Evolutionary conservation across 2,329 filamentous ascomycete genomes (phyloP), one percentile per base, ranked within the genome.

Genomic region (Pseudogymnoascus sp.): DNA sequence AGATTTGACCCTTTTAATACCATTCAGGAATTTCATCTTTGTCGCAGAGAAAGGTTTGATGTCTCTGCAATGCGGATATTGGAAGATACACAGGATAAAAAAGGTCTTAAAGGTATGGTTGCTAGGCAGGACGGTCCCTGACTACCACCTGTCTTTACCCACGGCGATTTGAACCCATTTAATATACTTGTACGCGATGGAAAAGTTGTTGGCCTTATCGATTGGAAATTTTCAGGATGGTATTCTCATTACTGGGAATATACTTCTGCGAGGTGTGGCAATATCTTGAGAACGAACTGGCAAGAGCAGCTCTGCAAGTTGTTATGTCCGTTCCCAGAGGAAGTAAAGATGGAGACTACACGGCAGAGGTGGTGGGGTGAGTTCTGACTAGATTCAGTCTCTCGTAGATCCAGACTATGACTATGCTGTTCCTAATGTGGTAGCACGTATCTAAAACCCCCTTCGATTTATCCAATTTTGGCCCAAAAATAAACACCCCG

Each of bases 191-290:
- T 74, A 35, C 67, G 68, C 5, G 74, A 70, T 3, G 73, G 76
- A 60, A 66, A 73, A 5, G 67, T 83, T 28, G 72, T 75, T 35
- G 77, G 75, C 6, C 77, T 82, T 62, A 64, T 76, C 39, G 75
- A 74, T 62, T 81, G 76, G 76, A 77, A 78, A 62, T 69, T 67
- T 14, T 65, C 72, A 7, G 75, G 75, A 1, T 78, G 73, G 74
- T 77, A 74, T 63, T 76, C 75, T 6, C 58, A 66, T 16, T 78
- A 77, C 66, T 79, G 75, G 76, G 37, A 25, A 25, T 39, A 39
- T 39, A 39, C 37, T 11, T 39, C 37, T 12, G 37, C 37, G 3
- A 18, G 70, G 65, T 65, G 70, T 60, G 74, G 69, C 14, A 76
- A 72, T 63, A 61, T 62, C 1, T 62, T 62, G 4, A 68, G 68